Evolutionary conservation across 2,329 filamentous ascomycete genomes (phyloP).

Genomic region (Sodiomyces alkalinus): DNA sequence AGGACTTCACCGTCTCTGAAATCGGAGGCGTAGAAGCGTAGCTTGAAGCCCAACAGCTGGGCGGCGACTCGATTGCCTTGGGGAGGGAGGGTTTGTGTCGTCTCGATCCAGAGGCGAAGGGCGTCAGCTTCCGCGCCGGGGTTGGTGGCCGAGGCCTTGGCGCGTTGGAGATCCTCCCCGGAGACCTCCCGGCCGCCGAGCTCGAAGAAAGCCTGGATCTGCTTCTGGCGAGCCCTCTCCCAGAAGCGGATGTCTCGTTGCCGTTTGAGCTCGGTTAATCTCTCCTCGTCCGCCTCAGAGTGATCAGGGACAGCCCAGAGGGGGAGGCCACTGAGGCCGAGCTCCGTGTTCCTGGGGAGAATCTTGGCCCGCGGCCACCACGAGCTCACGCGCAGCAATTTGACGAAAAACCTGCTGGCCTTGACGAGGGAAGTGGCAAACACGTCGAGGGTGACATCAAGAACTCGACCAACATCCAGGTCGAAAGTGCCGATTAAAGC

Average conservation of each 20-base stretch:
- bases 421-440: conserved; percentile 89
- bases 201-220: conserved; percentile 78
- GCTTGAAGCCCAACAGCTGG: conserved; percentile 90
- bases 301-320: conserved; percentile 64
- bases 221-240: conserved; percentile 58
- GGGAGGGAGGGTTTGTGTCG: conserved; percentile 70
- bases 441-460: conserved; percentile 90
- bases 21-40: conserved; percentile 81
- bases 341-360: conserved; percentile 22
- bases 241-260: conserved; percentile 66
- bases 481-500: conserved; percentile 94
- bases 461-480: conserved; percentile 82
- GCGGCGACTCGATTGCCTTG: conserved; percentile 82
- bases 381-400: conserved; percentile 77
- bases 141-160: conserved; percentile 24
- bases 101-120: conserved; percentile 59
- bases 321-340: conserved; percentile 55
- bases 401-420: conserved; percentile 87
- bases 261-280: conserved; percentile 39
- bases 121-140: conserved; percentile 30
- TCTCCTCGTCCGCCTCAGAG: conserved; percentile 52
- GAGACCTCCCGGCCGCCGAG: conserved; percentile 59
- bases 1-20: conserved; percentile 64
- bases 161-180: conserved; percentile 36
- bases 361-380: conserved; percentile 98